Percentiles rank a stretch among this genome's conserved stretches.
Evolutionary conservation across 2,329 filamentous ascomycete genomes (phyloP).

Genomic region (Grosmannia clavigera): DNA sequence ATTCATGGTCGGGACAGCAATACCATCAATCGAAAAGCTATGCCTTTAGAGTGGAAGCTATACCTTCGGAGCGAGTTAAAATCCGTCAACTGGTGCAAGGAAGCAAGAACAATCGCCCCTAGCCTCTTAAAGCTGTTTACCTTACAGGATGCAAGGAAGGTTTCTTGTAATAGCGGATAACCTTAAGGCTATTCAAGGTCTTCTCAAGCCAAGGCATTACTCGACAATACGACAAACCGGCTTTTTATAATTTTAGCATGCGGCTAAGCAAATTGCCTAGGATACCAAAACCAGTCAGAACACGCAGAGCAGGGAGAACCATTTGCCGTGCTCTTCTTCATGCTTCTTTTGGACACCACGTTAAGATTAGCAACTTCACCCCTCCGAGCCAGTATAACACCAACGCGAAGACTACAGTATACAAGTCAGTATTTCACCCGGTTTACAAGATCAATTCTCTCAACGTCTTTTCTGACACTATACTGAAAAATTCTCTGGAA

Average conservation of each 20-base stretch:
- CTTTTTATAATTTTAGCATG: constrained; percentile 6
- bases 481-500: neutral
- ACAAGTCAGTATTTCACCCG: neutral
- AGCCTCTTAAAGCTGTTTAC: no score
- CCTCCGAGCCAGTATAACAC: neutral
- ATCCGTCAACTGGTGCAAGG: no score
- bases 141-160: no score
- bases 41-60: no score
- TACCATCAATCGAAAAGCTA: no score
- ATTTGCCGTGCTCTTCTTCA: neutral
- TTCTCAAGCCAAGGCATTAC: neutral
- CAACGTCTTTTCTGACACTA: neutral
- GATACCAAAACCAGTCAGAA: neutral
- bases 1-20: no score
- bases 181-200: no score
- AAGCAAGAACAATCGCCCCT: no score
- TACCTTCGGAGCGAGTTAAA: no score
- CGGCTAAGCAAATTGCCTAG: neutral
- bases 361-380: constrained; percentile 1
- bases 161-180: no score
- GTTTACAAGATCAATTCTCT: neutral
- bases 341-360: constrained; percentile 1
- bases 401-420: neutral
- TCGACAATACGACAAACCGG: neutral
- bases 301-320: neutral